These are phyloP conservation scores for Graphilbum ipis-grandicollis DNA, from an alignment of 2,329 filamentous ascomycete species.

Conservation along the genomic window DNA sequence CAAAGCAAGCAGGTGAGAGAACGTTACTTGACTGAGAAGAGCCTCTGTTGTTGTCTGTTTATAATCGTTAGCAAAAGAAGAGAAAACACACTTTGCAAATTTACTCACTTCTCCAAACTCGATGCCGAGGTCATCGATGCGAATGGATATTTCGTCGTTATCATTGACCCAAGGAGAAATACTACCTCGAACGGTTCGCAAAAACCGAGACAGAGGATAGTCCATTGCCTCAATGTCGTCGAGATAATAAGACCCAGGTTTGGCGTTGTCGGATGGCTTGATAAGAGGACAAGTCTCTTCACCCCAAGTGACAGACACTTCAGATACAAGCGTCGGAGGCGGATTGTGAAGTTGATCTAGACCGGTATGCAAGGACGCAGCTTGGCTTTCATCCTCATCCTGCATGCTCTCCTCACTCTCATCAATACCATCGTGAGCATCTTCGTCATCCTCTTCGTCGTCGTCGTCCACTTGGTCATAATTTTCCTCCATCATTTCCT, in stretches of 20 bases:
- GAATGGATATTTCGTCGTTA: conserved; percentile 31
- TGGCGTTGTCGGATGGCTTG: conserved; percentile 17
- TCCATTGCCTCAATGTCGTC: conserved; percentile 23
- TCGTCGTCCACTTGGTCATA: conserved; percentile 7
- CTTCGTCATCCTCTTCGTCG: conserved; percentile 1
- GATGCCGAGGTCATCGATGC: conserved; percentile 32
- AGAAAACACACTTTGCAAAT: not conserved
- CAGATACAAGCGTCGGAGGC: conserved; percentile 7
- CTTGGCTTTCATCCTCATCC: conserved; percentile 10
- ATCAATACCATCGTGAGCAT: conserved; percentile 5
- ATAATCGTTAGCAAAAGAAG: not conserved
- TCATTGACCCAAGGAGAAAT: conserved; percentile 25
- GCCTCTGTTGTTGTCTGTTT: conserved; percentile 10
- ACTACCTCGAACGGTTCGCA: conserved; percentile 26
- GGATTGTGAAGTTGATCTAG: conserved; percentile 3
- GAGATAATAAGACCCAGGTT: conserved; percentile 26
- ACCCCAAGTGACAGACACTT: conserved; percentile 16
- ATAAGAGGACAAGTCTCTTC: conserved; percentile 17
- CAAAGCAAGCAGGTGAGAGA: conserved; percentile 10
- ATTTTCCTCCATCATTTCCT: no score
- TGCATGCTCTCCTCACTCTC: conserved; percentile 5
- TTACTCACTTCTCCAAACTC: conserved; percentile 32
- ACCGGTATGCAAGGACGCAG: conserved; percentile 4
- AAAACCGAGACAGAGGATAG: conserved; percentile 24
- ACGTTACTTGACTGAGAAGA: conserved; percentile 10